phyloP scores from a whole-genome alignment of 169 alveolate genomes.

The Cryptosporidium tyzzeri region DNA sequence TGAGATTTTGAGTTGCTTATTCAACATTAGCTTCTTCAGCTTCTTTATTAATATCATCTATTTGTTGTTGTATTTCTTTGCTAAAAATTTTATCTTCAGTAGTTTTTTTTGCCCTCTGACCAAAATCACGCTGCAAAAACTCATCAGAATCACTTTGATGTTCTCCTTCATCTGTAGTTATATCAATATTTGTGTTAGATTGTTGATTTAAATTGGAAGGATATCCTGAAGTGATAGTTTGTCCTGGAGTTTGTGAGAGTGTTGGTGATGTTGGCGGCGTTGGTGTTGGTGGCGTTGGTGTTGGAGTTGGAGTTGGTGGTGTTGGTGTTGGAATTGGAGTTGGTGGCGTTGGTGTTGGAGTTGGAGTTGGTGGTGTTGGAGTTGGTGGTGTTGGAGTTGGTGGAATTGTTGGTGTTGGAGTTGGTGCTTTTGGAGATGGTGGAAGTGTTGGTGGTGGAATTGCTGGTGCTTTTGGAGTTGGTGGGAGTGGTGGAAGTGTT shows the following conservation, averaged over 20 bases:
- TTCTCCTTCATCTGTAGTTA: not conserved
- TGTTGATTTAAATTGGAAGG: not conserved
- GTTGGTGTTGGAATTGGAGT: too few relatives aligned
- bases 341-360: too few relatives aligned
- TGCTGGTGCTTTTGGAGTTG: too few relatives aligned
- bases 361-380: too few relatives aligned
- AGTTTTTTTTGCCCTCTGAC: not conserved
- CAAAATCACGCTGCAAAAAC: constrained; percentile 14
- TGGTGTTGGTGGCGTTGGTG: too few relatives aligned
- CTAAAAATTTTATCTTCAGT: not conserved
- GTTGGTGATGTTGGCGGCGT: too few relatives aligned
- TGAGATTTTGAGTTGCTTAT: not conserved
- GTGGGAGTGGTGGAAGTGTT: too few relatives aligned
- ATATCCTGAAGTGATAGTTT: not conserved
- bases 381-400: too few relatives aligned
- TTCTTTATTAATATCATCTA: not conserved
- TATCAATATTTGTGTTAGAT: not conserved
- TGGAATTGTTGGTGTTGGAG: too few relatives aligned
- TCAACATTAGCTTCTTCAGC: not conserved
- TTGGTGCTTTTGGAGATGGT: too few relatives aligned
- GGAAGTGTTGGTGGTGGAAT: too few relatives aligned
- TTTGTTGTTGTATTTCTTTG: not conserved
- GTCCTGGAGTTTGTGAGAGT: not conserved
- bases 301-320: too few relatives aligned
- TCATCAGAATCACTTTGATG: not conserved